Evolutionary conservation across 306 rosid genomes (phyloP), one percentile per base, ranked within the genome.

Genomic region (Vigna unguiculata): DNA sequence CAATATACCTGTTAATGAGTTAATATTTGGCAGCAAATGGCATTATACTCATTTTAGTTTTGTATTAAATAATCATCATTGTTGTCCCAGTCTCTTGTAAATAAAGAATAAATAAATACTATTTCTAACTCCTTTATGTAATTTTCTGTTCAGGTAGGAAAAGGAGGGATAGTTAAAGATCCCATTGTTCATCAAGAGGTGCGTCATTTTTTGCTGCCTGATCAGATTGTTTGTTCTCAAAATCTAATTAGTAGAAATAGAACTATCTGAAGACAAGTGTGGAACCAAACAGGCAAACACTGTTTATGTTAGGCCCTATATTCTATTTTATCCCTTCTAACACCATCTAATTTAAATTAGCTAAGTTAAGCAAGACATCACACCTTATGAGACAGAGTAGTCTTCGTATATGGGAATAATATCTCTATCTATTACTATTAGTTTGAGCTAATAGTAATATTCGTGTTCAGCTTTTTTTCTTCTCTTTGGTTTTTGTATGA

Each of bases 91-190:
- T 73, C 19, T 72, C 61, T n/a, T 70, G 45, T 16, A 74, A 43
- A 60, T 43, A 41, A 75, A 75, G 70, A 57, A 78, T 19, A 46
- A 61, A 36, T 36, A 57, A 68, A 30, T 41, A 49, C 3, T 4
- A 15, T 73, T 36, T 74, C 77, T 55, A 59, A 75, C 24, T 59
- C 53, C 76, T 53, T 17, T 45, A 60, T 59, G 20, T 30, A 40
- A 19, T 67, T 72, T 25, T 63, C 28, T 80, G 6, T 80, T 71
- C 81, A 86, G 89, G 89, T 86, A 16, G 89, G 89, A 76, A 83
- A 64, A 79, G 85, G 87, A 25, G 89, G 87, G n/a, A 86, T 86
- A 72, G 89, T 86, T 71, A 86, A 86, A 83, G 89, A 86, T 77
- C 87, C 85, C 5, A 1, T 14, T 10, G 87, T 86, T 64, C 89